Conservation (phyloP, 768 basidiomycete species). For the Strobilomyces dryophilus region DNA sequence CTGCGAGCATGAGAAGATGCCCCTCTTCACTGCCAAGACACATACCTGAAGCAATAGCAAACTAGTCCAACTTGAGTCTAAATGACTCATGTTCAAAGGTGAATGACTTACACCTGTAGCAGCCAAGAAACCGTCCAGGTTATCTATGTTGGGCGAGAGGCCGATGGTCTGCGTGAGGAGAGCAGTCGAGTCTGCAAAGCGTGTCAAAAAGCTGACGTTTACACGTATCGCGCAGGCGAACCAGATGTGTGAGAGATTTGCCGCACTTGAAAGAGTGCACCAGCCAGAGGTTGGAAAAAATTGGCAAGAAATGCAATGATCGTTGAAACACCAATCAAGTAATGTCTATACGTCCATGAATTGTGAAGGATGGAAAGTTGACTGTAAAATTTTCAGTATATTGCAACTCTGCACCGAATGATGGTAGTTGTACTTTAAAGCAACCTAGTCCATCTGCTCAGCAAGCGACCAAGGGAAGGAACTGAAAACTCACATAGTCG, state of each 20-base stretch:
- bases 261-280: slow-evolving; percentile 28
- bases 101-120: slow-evolving; percentile 48
- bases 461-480: not conserved
- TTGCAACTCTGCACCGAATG: not conserved
- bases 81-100: not conserved
- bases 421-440: slow-evolving; percentile 35
- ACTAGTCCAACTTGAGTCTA: slow-evolving; percentile 28
- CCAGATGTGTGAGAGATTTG: slow-evolving; percentile 17
- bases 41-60: slow-evolving; percentile 27
- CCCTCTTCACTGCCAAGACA: not conserved
- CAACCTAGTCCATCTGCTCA: slow-evolving; percentile 32
- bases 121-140: slow-evolving; percentile 53
- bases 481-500: slow-evolving; percentile 50
- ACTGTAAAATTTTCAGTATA: slow-evolving; percentile 29
- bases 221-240: slow-evolving; percentile 11
- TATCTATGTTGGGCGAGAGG: slow-evolving; percentile 39
- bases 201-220: not conserved
- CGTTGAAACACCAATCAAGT: slow-evolving; percentile 50
- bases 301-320: slow-evolving; percentile 43
- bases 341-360: slow-evolving; percentile 50
- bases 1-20: slow-evolving; percentile 9
- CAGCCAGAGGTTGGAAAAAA: slow-evolving; percentile 56
- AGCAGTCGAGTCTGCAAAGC: slow-evolving; percentile 33
- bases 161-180: slow-evolving; percentile 41
- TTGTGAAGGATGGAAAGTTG: slow-evolving; percentile 39